Evolutionary conservation across 768 basidiomycete species (phyloP), one percentile per base, ranked within the genome.

Genomic region (Boletus bicolor): DNA sequence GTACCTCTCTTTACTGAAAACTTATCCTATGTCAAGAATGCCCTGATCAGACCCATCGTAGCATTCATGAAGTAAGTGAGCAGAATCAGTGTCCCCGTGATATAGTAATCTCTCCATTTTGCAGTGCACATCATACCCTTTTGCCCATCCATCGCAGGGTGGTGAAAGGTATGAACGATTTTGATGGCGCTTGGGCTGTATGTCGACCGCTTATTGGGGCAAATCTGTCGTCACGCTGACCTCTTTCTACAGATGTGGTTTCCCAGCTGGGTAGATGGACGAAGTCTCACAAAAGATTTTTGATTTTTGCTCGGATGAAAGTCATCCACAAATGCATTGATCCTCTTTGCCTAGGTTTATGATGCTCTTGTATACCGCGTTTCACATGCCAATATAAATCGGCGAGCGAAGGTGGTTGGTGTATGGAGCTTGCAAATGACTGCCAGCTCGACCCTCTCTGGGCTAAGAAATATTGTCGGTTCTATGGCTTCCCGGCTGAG

Each of bases 171-270:
- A 72, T 96, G 56, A 76, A 72, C 51, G 92, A 97, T 57, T 99
- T 98, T 68, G 93, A 98, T 70, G 97, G 97, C 5, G 83, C 93
- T 21, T 98, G 94, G 95, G 98, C 93, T 52, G 91, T 93, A 68
- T 68, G 89, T 80, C 10, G n/a, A 15, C n/a, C 12, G 10, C 14
- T 9, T 15, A 8, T 49, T 26, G 14, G 5, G 10, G 19, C 26
- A 14, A 19, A 34, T 34, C 1, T 47, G 35, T 55, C 46, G 7
- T 32, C 47, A 14, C 12, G 7, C 43, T 57, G 34, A 58, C 54
- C 34, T 64, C 19, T 21, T 43, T 56, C 15, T 24, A 24, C 59
- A 93, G 92, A 87, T 93, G 81, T 95, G 93, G 88, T 24, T 57
- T 58, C 55, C n/a, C 68, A 93, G 92, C 93, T 68, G 96, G 95